Base-by-base conservation (phyloP, 2,329 filamentous ascomycete species). In the Lasiodiplodia sp. region DNA sequence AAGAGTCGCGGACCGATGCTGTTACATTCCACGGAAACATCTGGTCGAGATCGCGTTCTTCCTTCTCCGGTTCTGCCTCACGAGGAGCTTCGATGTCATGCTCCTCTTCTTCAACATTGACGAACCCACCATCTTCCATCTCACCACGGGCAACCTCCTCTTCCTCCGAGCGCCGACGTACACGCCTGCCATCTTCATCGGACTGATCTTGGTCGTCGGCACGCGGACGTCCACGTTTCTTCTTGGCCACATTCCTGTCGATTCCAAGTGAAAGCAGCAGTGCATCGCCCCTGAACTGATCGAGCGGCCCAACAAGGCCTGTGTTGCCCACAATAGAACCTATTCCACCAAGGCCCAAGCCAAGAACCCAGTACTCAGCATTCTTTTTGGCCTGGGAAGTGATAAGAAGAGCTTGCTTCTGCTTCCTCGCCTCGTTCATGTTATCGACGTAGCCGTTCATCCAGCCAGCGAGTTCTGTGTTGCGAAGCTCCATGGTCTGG, bases 21-120 rank as follows among this genome's bases (percentile, higher is more conserved):
- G 83, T 87, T 55, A 86, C 80, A 71, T 92, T 92, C 90, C 90
- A 92, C 12, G 90, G 90, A 84, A 92, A 88, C 81, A 4, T 86
- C 87, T 28, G 87, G 87, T 34, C 87, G 85, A 58, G 86, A 66
- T 90, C 87, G 7, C 60, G 60, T 69, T 96, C 91, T 4, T 88
- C 87, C 66, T 96, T 85, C 8, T 87, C 86, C 0, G 87, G 85
- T 0, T 84, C 87, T 0, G 87, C 91, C 52, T 92, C 88, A 79
- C 92, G 88, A 23, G 90, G 92, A 28, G 92, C 79, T 77, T 96
- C 93, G 23, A 91, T 78, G 10, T 86, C 86, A 0, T 47, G 44
- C 71, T 83, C 74, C 11, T 74, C 75, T 21, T 72, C 65, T n/a
- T 63, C 66, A 14, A 51, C 71, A 10, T 52, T 68, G 31, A 47